Percentiles rank a stretch among this genome's conserved stretches.
phyloP scores from a whole-genome alignment of 768 basidiomycete genomes.

The Lyophyllum atratum region DNA sequence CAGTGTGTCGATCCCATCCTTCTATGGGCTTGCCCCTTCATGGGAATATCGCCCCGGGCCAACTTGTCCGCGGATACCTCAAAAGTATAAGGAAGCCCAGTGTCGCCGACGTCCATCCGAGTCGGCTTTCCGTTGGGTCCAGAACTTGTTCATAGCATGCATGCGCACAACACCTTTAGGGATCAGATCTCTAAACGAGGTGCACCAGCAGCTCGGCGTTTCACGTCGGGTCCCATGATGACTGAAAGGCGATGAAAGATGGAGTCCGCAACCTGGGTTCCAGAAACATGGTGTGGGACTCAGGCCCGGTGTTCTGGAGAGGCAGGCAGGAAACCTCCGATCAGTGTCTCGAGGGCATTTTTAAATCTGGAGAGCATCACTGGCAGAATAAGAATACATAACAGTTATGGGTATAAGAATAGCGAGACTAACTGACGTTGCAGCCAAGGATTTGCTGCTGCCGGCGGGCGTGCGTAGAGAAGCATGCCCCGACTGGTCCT shows the following conservation, averaged over 20 bases:
- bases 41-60: neutral
- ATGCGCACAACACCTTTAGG: neutral
- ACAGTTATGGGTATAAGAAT: neutral
- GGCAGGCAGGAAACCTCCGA: neutral
- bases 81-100: neutral
- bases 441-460: neutral
- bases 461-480: neutral
- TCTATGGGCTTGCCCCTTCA: neutral
- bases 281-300: slow-evolving; percentile 3
- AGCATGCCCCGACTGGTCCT: no score
- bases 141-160: neutral
- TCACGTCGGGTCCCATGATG: neutral
- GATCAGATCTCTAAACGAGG: neutral
- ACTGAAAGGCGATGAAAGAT: neutral
- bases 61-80: neutral
- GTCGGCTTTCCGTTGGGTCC: neutral
- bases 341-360: neutral
- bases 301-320: neutral
- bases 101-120: neutral
- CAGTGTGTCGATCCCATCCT: neutral
- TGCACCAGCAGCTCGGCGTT: neutral
- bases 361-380: neutral
- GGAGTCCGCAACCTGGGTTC: neutral
- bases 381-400: neutral
- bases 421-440: neutral